Evolutionary conservation across 192 early-diverging fungal species (phyloP), one percentile per base, ranked within the genome.

Genomic region (Coemansia reversa): DNA sequence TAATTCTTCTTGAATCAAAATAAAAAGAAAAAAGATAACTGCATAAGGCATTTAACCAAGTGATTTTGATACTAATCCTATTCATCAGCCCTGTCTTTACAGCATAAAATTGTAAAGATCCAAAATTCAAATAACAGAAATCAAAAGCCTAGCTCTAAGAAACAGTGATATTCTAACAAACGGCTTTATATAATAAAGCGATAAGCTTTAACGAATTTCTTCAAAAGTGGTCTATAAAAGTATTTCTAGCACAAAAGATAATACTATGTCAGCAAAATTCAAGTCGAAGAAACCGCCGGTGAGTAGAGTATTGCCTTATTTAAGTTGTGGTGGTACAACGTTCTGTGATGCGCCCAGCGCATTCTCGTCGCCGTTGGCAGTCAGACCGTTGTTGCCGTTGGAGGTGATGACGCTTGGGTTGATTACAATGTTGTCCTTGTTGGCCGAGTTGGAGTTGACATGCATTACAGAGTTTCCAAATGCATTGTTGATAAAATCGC

Each of bases 401-500:
- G 60, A n/a, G 14, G 63, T 63, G 35, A 65, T 39, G 8, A 56
- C 55, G 29, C 47, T 60, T 6, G 67, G 63, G 49, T 75, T 75
- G 42, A 66, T 66, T 8, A 66, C 64, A 32, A 75, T 63, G 56
- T 75, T 75, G 55, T 54, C 74, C 64, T 75, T 75, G 74, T 75
- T 75, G 47, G 67, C 63, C 30, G 58, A 62, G 64, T 75, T 75
- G 49, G 60, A 58, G 59, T 69, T 75, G 57, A 75, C 27, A 29
- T 69, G 55, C 12, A 60, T 70, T 25, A 75, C 45, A 7, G 74
- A 63, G 50, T 27, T 63, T 25, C 74, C 74, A 66, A 75, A 57
- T 25, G 54, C 52, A 22, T 70, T 66, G 60, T 64, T 64, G 50
- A 66, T 59, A 23, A 49, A 19, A 32, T 70, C 60, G 4, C 51